Evolutionary conservation across 2,329 filamentous ascomycete genomes (phyloP).

Genomic region (Fusarium sp.): DNA sequence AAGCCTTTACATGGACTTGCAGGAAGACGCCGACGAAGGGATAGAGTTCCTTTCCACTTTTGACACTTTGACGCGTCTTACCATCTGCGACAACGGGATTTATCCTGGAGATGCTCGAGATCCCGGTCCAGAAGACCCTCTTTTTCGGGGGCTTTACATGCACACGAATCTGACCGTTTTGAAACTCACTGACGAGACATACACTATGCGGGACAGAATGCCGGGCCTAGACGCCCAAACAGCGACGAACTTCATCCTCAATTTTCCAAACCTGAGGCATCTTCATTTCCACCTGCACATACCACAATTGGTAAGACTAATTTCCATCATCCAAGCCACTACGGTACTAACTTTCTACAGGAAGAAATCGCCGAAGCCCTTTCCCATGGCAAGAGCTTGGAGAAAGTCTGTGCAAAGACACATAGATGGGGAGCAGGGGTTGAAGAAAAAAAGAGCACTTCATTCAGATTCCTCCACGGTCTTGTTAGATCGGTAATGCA

Average conservation of each 20-base stretch:
- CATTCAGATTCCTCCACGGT: not conserved
- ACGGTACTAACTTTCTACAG: not conserved
- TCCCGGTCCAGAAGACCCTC: not conserved
- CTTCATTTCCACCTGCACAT: slow-evolving; percentile 20
- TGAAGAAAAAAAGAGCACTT: not conserved
- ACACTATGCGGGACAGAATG: not conserved
- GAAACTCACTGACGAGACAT: slow-evolving; percentile 5
- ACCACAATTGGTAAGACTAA: slow-evolving; percentile 5
- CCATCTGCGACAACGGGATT: slow-evolving; percentile 6
- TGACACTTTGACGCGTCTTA: slow-evolving; percentile 17
- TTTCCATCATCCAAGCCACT: rapidly evolving
- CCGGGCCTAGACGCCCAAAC: slow-evolving; percentile 21
- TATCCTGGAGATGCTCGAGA: not conserved
- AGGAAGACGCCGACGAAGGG: not conserved
- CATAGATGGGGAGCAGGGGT: not conserved
- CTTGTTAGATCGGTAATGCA: slow-evolving; percentile 8
- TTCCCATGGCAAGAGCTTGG: slow-evolving; percentile 6
- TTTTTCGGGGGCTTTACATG: slow-evolving; percentile 30
- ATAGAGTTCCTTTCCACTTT: slow-evolving; percentile 34
- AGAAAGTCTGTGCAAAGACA: not conserved
- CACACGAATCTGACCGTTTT: slow-evolving; percentile 27
- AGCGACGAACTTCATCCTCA: slow-evolving; percentile 12
- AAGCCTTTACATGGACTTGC: slow-evolving; percentile 5
- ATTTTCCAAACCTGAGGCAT: slow-evolving; percentile 14
- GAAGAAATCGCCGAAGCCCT: slow-evolving; percentile 15